Percentiles rank a stretch among this genome's conserved stretches.
phyloP scores from a whole-genome alignment of 1,139 yeast genomes.

The Blastobotrys arbuscula region DNA sequence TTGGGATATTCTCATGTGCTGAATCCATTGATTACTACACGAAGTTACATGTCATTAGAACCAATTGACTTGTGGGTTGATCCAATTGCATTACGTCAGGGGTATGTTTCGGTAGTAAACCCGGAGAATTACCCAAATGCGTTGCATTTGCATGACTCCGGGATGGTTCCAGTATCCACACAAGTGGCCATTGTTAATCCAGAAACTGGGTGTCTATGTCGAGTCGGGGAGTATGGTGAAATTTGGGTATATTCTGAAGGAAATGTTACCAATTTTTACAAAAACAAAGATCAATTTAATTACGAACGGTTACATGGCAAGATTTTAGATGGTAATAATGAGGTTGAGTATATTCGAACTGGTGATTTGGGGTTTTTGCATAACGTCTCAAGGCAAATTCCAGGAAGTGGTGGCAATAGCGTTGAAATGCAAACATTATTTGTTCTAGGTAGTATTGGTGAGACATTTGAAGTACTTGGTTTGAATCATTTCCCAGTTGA shows the following conservation, averaged over 20 bases:
- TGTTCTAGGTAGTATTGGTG: constrained; percentile 79
- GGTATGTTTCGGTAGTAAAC: constrained; percentile 73
- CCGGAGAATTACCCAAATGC: constrained; percentile 64
- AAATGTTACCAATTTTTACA: constrained; percentile 56
- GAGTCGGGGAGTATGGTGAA: constrained; percentile 94
- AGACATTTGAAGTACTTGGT: constrained; percentile 88
- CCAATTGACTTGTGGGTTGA: constrained; percentile 86
- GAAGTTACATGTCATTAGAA: constrained; percentile 85
- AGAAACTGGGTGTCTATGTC: constrained; percentile 72
- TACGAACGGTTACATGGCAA: constrained; percentile 51
- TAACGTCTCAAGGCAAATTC: constrained; percentile 45
- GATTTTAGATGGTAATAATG: constrained; percentile 57
- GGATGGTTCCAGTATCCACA: constrained; percentile 92
- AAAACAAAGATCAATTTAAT: constrained; percentile 36
- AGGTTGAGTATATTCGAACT: constrained; percentile 68
- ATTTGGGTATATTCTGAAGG: constrained; percentile 95
- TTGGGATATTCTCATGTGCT: constrained; percentile 72
- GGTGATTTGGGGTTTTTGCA: constrained; percentile 94
- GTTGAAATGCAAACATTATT: constrained; percentile 73
- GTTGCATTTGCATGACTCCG: constrained; percentile 83
- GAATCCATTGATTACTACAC: constrained; percentile 78
- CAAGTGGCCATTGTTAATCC: constrained; percentile 95
- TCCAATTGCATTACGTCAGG: constrained; percentile 83
- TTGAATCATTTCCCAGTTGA: constrained; percentile 86
- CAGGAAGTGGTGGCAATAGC: constrained; percentile 39